Evolutionary conservation across 768 basidiomycete species (phyloP).

Genomic region (Leucogyrophana mollusca): DNA sequence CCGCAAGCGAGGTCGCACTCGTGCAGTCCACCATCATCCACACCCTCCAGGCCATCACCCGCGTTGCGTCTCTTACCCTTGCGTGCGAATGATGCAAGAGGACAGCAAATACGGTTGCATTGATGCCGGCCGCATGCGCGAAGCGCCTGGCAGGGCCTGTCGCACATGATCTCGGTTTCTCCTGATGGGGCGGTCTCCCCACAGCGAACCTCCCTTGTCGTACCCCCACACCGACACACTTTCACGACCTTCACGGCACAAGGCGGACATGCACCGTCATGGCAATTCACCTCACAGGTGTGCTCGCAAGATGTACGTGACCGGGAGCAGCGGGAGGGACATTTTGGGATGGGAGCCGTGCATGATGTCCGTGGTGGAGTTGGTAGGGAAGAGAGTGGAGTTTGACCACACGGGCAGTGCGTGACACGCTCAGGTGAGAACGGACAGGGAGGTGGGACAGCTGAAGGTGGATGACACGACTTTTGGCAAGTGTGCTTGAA

Average conservation of each 20-base stretch:
- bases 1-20: constrained; percentile 83
- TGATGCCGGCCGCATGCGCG: constrained; percentile 86
- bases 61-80: constrained; percentile 59
- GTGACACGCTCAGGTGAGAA: constrained; percentile 64
- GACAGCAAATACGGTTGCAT: constrained; percentile 85
- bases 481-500: constrained; percentile 71
- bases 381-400: constrained; percentile 38
- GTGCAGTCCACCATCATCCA: constrained; percentile 69
- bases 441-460: constrained; percentile 62
- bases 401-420: constrained; percentile 83
- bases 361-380: constrained; percentile 52
- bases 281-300: constrained; percentile 67
- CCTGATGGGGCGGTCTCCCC: constrained; percentile 16
- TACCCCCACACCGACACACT: constrained; percentile 86
- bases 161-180: constrained; percentile 70
- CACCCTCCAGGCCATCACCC: constrained; percentile 38
- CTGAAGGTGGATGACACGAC: constrained; percentile 75
- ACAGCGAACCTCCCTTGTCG: constrained; percentile 54
- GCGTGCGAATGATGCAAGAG: constrained; percentile 66
- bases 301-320: constrained; percentile 69
- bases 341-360: constrained; percentile 79
- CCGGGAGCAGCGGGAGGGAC: constrained; percentile 65
- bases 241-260: constrained; percentile 68
- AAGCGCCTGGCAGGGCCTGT: constrained; percentile 72
- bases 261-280: constrained; percentile 77